These are phyloP conservation scores for Lachnellula hyalina DNA, from an alignment of 2,329 filamentous ascomycete genomes.

Conservation along the genomic window DNA sequence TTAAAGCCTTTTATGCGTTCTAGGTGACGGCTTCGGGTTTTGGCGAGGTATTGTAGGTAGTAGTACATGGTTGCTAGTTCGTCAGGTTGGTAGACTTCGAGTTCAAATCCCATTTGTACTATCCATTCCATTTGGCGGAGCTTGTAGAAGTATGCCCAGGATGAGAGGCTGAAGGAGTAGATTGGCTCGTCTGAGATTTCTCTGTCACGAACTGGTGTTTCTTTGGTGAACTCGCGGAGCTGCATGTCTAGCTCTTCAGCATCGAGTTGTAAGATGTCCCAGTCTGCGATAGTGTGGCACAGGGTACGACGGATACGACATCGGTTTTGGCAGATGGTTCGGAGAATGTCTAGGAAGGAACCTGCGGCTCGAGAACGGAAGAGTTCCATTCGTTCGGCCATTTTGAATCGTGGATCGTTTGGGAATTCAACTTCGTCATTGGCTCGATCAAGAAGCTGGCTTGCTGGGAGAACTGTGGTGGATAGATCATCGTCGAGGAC, in stretches of 20 bases:
- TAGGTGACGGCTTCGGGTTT: constrained; percentile 56
- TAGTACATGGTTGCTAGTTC: constrained; percentile 89
- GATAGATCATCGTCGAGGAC: constrained; percentile 80
- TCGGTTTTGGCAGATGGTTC: constrained; percentile 82
- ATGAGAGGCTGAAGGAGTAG: constrained; percentile 69
- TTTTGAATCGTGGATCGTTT: constrained; percentile 66
- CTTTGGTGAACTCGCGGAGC: constrained; percentile 55
- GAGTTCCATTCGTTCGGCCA: constrained; percentile 67
- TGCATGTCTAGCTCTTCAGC: constrained; percentile 71
- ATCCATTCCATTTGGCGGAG: constrained; percentile 82
- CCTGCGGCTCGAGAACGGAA: constrained; percentile 58
- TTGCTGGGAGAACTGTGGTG: constrained; percentile 67
- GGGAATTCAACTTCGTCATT: constrained; percentile 74
- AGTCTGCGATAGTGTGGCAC: constrained; percentile 75
- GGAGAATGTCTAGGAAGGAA: constrained; percentile 77
- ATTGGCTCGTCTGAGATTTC: constrained; percentile 47
- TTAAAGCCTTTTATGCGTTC: constrained; percentile 69
- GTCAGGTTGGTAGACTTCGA: constrained; percentile 80
- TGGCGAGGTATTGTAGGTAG: constrained; percentile 72
- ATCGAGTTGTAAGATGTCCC: constrained; percentile 78
- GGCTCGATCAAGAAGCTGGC: constrained; percentile 61
- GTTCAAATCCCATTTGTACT: constrained; percentile 88
- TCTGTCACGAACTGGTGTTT: constrained; percentile 51
- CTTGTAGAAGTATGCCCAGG: constrained; percentile 89
- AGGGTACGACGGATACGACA: constrained; percentile 87